These are phyloP conservation scores for Talaromyces wortmannii DNA, from an alignment of 495 filamentous ascomycete genomes.

Conservation along the genomic window DNA sequence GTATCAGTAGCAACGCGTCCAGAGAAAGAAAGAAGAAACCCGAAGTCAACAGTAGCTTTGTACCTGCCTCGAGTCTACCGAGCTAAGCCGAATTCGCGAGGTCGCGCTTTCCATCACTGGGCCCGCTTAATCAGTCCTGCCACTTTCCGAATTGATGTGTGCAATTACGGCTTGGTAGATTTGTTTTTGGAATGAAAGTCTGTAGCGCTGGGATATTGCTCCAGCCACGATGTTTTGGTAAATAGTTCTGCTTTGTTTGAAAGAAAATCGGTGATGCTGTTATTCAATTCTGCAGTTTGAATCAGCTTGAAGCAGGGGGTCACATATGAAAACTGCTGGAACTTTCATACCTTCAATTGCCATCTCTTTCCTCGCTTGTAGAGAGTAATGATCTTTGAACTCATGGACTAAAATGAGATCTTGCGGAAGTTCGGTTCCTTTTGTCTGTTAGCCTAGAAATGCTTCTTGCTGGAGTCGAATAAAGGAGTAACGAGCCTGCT, in stretches of 20 bases:
- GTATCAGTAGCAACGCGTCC: too few relatives aligned
- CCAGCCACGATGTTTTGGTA: not conserved
- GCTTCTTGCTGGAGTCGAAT: not conserved
- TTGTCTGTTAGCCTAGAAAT: not conserved
- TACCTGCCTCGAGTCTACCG: too few relatives aligned
- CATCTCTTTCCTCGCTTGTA: conserved; percentile 9
- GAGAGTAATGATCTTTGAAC: conserved; percentile 10
- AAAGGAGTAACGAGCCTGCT: not conserved
- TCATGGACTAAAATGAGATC: conserved; percentile 11
- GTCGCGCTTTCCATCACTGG: too few relatives aligned
- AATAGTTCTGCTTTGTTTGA: conserved; percentile 33
- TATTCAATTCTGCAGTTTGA: conserved; percentile 9
- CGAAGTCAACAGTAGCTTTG: too few relatives aligned
- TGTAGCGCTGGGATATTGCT: not conserved
- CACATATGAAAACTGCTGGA: not conserved
- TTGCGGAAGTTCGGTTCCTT: conserved; percentile 8
- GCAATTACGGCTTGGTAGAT: too few relatives aligned
- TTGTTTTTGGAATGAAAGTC: not conserved
- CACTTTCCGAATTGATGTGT: too few relatives aligned
- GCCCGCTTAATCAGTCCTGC: too few relatives aligned
- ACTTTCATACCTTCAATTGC: conserved; percentile 12
- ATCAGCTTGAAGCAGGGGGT: not conserved
- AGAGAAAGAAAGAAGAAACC: too few relatives aligned
- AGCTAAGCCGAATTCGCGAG: too few relatives aligned
- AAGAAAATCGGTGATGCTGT: conserved; percentile 28